Evolutionary conservation across 176 grass and related monocot species (phyloP).

Genomic region (Tuctoria greenei): DNA sequence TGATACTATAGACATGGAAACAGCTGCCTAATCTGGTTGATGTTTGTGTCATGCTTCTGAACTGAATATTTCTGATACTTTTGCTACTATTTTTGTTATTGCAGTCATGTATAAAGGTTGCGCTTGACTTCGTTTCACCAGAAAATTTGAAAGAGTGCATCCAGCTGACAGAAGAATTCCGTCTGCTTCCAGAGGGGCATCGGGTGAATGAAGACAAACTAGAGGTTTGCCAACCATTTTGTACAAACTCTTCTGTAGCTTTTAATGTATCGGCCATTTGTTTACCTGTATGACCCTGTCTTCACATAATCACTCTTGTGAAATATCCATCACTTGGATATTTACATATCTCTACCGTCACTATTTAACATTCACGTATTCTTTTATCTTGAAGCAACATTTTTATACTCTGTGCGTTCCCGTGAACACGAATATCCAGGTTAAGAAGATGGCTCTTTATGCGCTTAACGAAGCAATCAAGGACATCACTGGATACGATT

Average conservation of each 20-base stretch:
- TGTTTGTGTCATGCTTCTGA: not conserved
- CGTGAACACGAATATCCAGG: slow-evolving; percentile 32
- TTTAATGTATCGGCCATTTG: no score
- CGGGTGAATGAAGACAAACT: slow-evolving; percentile 88
- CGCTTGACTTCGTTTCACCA: slow-evolving; percentile 89
- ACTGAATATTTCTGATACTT: not conserved
- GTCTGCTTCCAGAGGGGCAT: slow-evolving; percentile 66
- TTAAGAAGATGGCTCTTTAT: slow-evolving; percentile 69
- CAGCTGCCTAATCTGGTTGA: not conserved
- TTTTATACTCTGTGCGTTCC: not conserved
- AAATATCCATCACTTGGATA: no score
- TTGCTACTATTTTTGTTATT: not conserved
- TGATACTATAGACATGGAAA: not conserved
- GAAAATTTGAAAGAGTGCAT: slow-evolving; percentile 77
- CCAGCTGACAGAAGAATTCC: slow-evolving; percentile 68
- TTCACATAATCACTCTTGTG: no score
- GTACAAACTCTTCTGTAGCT: not conserved
- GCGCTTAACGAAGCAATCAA: slow-evolving; percentile 39
- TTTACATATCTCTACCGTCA: no score
- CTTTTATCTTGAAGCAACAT: no score
- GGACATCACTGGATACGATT: not conserved
- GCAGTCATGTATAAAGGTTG: slow-evolving; percentile 95
- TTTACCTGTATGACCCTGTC: no score
- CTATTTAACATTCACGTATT: no score
- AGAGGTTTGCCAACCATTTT: slow-evolving; percentile 40